Base-by-base conservation (phyloP, 2,329 filamentous ascomycete genomes). In the Plectosphaerella plurivora region DNA sequence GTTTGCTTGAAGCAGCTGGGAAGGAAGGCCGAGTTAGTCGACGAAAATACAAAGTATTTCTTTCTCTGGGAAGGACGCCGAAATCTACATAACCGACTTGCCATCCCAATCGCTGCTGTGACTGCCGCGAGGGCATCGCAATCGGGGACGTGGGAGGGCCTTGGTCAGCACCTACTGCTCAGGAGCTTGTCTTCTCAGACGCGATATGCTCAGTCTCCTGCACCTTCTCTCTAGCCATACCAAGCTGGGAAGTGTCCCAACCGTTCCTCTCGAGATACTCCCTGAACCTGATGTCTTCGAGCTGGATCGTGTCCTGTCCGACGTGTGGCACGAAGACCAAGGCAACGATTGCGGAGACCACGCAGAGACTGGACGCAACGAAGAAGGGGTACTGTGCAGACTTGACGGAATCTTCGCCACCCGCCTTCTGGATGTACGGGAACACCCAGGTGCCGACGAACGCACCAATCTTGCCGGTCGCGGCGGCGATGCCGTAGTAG, bases 371-470 rank as follows among this genome's bases (percentile, higher is more conserved):
- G 39, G 86, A 88, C 2, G 86, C 86, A n/a, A 97, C 89, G 68
- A 85, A 96, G 73, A 96, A 97, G 0, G 91, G 91, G 59, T 95
- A 91, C 65, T 96, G 91, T 1, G 89, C 89, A 5, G 78, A 76
- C 18, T 81, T 77, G 18, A 80, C 71, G 0, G 70, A 69, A 50
- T 78, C 73, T 51, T 75, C 64, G 1, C 77, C 77, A 9, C 81
- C 84, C 0, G 82, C 84, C 0, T 78, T 79, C 49, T 83, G 76
- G 52, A 91, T 87, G 54, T 91, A 81, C 0, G 87, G 86, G 63
- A 94, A 91, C 12, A 94, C 84, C 61, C 89, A 92, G 1, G 87
- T 90, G 10, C 92, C 92, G 9, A 95, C 83, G 60, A 96, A 96
- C 3, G 91, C 92, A 48, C 87, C 87, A 37, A 91, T 80, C 69